Percentiles rank a stretch among this genome's conserved stretches.
phyloP scores from a whole-genome alignment of 805 yeast species.

The Kodamaea neixiangensis region DNA sequence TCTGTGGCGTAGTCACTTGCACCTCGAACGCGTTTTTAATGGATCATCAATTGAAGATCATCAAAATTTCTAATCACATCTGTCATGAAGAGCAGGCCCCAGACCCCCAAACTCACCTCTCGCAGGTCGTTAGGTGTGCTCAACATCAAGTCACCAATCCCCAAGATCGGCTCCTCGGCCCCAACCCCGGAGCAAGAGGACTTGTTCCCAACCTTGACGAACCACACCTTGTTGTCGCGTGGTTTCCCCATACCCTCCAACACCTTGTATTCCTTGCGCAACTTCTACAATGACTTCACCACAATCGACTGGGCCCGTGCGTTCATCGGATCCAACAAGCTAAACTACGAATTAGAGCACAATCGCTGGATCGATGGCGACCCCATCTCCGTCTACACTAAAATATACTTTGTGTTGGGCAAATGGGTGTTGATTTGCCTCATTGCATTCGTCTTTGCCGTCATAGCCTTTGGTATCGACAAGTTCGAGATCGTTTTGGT shows the following conservation, averaged over 20 bases:
- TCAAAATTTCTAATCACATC: background rate
- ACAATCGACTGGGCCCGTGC: slow-evolving; percentile 62
- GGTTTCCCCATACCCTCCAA: slow-evolving; percentile 37
- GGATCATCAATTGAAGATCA: background rate
- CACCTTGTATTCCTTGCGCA: slow-evolving; percentile 25
- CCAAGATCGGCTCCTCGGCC: slow-evolving; percentile 2
- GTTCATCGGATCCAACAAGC: slow-evolving; percentile 42
- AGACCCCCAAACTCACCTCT: slow-evolving; percentile 2
- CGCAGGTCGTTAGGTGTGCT: slow-evolving; percentile 9
- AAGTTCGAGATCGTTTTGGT: slow-evolving; percentile 47
- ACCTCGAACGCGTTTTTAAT: background rate
- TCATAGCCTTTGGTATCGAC: slow-evolving; percentile 53
- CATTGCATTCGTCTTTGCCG: slow-evolving; percentile 47
- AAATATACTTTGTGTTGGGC: slow-evolving; percentile 38
- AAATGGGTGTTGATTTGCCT: slow-evolving; percentile 53
- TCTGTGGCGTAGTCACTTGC: background rate
- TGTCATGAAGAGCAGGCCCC: slow-evolving; percentile 4
- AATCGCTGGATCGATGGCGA: slow-evolving; percentile 22
- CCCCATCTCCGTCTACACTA: slow-evolving; percentile 23
- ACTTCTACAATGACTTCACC: slow-evolving; percentile 60
- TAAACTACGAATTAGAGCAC: slow-evolving; percentile 40
- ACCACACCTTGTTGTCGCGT: slow-evolving; percentile 26
- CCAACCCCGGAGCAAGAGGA: slow-evolving; percentile 5
- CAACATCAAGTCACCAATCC: slow-evolving; percentile 10
- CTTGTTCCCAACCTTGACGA: slow-evolving; percentile 3